Percentiles rank a stretch among this genome's conserved stretches.
phyloP scores from a whole-genome alignment of 2,329 filamentous ascomycete genomes.

The Aureobasidium melanogenum region DNA sequence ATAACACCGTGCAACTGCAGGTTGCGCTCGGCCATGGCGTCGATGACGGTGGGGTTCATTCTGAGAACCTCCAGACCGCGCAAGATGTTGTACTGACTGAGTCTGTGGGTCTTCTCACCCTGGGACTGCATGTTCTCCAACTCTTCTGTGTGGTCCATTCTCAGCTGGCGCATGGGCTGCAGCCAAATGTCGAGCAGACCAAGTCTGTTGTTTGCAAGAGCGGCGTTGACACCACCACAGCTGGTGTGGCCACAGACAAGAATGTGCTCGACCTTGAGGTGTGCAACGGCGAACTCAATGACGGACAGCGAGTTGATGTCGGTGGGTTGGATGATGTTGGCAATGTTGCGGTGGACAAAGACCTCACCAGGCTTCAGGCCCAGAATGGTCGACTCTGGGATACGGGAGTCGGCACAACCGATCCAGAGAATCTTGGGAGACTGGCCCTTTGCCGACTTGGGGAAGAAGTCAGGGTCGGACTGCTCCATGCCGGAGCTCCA shows the following conservation, averaged over 20 bases:
- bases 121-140: conserved; percentile 37
- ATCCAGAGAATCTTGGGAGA: conserved; percentile 66
- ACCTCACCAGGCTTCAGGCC: conserved; percentile 74
- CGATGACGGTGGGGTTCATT: conserved; percentile 59
- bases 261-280: conserved; percentile 58
- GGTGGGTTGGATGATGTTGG: conserved; percentile 66
- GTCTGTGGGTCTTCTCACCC: conserved; percentile 46
- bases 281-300: conserved; percentile 67
- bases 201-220: conserved; percentile 47
- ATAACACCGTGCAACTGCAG: conserved; percentile 70
- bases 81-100: conserved; percentile 71
- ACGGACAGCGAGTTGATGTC: conserved; percentile 69
- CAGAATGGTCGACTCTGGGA: conserved; percentile 74
- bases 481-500: conserved; percentile 59
- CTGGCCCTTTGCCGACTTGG: conserved; percentile 58
- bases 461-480: conserved; percentile 63
- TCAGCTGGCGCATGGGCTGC: conserved; percentile 45
- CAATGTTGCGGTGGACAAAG: conserved; percentile 86
- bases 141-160: conserved; percentile 43
- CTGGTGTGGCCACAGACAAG: conserved; percentile 54
- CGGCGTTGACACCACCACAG: conserved; percentile 51
- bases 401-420: conserved; percentile 77
- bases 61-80: conserved; percentile 58
- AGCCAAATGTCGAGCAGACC: conserved; percentile 55
- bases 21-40: conserved; percentile 61